phyloP scores from a whole-genome alignment of 2,329 filamentous ascomycete genomes.

The Phyllosticta capitalensis region DNA sequence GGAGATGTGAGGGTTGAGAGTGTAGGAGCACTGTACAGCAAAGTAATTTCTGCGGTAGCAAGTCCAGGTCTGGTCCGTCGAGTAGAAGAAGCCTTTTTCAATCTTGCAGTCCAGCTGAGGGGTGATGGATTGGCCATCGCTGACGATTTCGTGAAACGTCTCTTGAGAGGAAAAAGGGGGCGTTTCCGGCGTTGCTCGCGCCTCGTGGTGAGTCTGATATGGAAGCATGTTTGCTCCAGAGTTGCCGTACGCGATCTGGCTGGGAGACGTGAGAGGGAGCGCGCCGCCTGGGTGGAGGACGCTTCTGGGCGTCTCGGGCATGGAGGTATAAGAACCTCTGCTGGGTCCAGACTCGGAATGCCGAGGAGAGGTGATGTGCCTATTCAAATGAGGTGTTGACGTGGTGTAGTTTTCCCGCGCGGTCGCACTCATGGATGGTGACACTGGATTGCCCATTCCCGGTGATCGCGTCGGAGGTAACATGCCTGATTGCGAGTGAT shows the following conservation, averaged over 20 bases:
- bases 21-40: constrained; percentile 71
- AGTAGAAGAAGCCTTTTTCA: constrained; percentile 79
- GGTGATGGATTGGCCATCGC: constrained; percentile 51
- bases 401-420: constrained; percentile 38
- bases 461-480: constrained; percentile 35
- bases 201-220: constrained; percentile 16
- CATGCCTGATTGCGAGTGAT: constrained; percentile 39
- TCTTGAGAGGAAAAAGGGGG: constrained; percentile 39
- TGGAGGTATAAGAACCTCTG: constrained; percentile 4
- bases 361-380: constrained; percentile 27
- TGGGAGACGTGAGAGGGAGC: constrained; percentile 15
- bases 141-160: constrained; percentile 52
- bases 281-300: constrained; percentile 24
- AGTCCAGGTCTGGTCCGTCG: constrained; percentile 72
- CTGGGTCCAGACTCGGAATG: constrained; percentile 17
- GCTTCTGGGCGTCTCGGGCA: constrained; percentile 24
- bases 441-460: constrained; percentile 32
- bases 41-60: constrained; percentile 92
- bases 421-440: constrained; percentile 29
- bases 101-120: constrained; percentile 70
- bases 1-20: constrained; percentile 52
- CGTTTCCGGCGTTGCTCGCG: constrained; percentile 18
- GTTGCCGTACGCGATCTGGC: constrained; percentile 11
- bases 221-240: constrained; percentile 13
- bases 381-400: constrained; percentile 27